Evolutionary conservation across 2,329 filamentous ascomycete genomes (phyloP), one percentile per base, ranked within the genome.

Genomic region (Trichophyton simii): DNA sequence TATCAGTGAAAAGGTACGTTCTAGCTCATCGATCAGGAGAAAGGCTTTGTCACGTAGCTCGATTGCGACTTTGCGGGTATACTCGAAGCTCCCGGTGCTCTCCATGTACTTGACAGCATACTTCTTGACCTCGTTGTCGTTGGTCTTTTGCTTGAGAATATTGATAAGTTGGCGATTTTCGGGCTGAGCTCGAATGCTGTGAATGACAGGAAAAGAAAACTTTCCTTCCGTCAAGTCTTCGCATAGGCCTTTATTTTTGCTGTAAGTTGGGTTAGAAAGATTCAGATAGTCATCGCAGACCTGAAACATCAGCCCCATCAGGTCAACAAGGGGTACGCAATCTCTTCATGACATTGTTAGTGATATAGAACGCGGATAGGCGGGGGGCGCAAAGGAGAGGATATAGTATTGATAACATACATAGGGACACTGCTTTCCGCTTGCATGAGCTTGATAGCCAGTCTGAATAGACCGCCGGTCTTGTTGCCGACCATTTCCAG

Each of bases 91-190:
- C 42, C 91, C 91, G 0, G 87, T 94, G 64, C 81, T 79, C 73
- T 95, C 86, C 90, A 99, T 95, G 72, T 95, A 95, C 52, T 80
- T 80, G 18, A 96, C 86, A 3, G 94, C 92, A 72, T 95, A 96
- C 64, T 83, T 78, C 79, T 96, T 96, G 61, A 96, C 87, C 67
- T 90, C 87, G 60, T 87, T 83, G 68, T 95, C 87, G 6, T 79
- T 81, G 1, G 90, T 89, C 76, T 90, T 91, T 74, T 95, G 90
- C 75, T 88, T 88, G 48, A 96, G 79, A 59, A 95, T 95, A 71
- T 92, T 95, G 72, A 96, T 82, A 60, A 99, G 82, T 69, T 95
- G 15, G 84, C 88, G 71, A 60, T 76, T 77, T 1, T 67, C 67
- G 2, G 74, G 74, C 71, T 91, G 83, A 63, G 87, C 76, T 64